These are phyloP conservation scores for Candida ulmi DNA, from an alignment of 805 yeast species.

Conservation along the genomic window DNA sequence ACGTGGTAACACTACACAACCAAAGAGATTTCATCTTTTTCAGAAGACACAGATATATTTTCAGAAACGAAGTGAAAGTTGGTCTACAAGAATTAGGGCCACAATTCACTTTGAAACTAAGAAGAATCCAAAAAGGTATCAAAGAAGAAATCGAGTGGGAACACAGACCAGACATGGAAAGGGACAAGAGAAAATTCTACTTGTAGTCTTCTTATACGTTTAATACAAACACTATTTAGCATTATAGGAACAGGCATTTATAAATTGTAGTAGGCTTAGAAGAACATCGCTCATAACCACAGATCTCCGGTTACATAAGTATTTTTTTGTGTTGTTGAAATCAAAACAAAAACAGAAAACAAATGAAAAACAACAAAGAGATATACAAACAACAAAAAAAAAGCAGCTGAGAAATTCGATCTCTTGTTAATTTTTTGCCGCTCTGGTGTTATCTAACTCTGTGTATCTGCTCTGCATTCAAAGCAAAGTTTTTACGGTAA, in stretches of 20 bases:
- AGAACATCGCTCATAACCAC: background rate
- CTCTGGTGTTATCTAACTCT: no score
- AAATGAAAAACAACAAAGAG: no score
- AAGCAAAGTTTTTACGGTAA: no score
- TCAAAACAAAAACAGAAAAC: background rate
- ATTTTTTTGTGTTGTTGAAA: background rate
- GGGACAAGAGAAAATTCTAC: conserved; percentile 89
- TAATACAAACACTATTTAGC: background rate
- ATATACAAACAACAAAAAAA: no score
- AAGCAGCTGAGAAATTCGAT: no score
- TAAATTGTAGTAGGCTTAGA: background rate
- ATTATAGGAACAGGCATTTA: background rate
- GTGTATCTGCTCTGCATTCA: no score
- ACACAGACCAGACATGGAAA: conserved; percentile 93
- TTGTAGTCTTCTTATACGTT: conserved; percentile 34
- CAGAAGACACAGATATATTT: conserved; percentile 90
- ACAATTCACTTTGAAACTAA: conserved; percentile 83
- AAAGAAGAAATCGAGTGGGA: conserved; percentile 95
- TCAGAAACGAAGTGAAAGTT: conserved; percentile 84
- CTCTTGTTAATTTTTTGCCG: no score
- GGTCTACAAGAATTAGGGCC: conserved; percentile 97
- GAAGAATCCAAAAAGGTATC: conserved; percentile 88
- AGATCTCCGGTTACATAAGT: no score
- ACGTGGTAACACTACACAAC: conserved; percentile 91
- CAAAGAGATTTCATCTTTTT: conserved; percentile 95